Conservation (phyloP, 371 early-diverging fungal species). For the Syncephalastrum racemosum region DNA sequence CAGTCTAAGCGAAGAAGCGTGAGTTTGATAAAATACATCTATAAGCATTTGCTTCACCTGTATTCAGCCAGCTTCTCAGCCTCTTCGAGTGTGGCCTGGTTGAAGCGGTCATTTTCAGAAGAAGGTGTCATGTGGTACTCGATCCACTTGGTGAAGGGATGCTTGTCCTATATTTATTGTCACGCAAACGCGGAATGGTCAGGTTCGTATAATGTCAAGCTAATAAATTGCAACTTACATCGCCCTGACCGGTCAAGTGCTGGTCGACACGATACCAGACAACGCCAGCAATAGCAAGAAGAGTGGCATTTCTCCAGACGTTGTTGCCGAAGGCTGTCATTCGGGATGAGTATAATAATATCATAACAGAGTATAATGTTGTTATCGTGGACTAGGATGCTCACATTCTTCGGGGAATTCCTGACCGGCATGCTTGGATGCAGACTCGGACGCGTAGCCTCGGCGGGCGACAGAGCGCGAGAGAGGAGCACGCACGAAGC, state of each 20-base stretch:
- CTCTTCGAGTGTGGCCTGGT: conserved; percentile 25
- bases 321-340: conserved; percentile 34
- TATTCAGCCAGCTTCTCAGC: conserved; percentile 42
- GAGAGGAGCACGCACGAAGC: conserved; percentile 18
- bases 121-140: conserved; percentile 42
- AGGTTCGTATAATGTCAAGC: neutral
- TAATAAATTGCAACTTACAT: conserved; percentile 12
- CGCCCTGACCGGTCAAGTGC: conserved; percentile 20
- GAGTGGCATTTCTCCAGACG: conserved; percentile 43
- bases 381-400: conserved; percentile 3
- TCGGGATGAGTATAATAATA: neutral
- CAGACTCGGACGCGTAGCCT: conserved; percentile 19
- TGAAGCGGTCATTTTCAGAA: conserved; percentile 32
- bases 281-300: conserved; percentile 40
- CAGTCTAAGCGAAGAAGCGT: conserved; percentile 24
- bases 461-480: conserved; percentile 14
- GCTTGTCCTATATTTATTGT: conserved; percentile 32
- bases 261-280: conserved; percentile 41
- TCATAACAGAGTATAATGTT: conserved; percentile 2
- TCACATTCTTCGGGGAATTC: conserved; percentile 27
- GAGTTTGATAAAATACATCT: neutral
- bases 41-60: conserved; percentile 20
- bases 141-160: conserved; percentile 47
- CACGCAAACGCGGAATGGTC: neutral
- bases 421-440: conserved; percentile 19